Base-by-base conservation (phyloP, 495 filamentous ascomycete genomes). In the Penicillium atrosanguineum region DNA sequence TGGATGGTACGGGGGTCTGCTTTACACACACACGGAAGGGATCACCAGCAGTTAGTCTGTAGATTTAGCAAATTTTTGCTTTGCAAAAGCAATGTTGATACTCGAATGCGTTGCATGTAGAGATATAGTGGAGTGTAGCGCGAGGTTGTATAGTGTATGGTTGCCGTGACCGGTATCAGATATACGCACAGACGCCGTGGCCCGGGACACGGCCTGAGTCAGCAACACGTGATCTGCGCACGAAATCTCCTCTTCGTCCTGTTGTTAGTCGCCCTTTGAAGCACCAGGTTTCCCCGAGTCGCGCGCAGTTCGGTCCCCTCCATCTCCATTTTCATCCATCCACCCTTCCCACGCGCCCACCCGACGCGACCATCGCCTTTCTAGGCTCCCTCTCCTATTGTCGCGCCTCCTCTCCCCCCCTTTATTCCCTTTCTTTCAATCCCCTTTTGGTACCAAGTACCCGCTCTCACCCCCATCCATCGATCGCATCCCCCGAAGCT, bases 291-390 rank as follows among this genome's bases (percentile, higher is more conserved):
- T 70, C 71, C 67, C 72, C 70, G 69, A 74, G 65, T 72, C 16
- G n/a, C 74, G 74, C 72, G 72, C 72, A 75, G 69, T 59, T 66
- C 67, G 61, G 63, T 70, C 70, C 64, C 67, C 67, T 69, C 69
- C 70, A 76, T 74, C 73, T 59, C 73, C 69, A 71, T 72, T 69
- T 65, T 36, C 69, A 73, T 76, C 69, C 63, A 70, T 67, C 63
- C 61, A 56, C 52, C 40, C 55, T 65, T 61, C 53, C 59, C 61
- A 69, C 71, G 66, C 71, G 69, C 67, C 56, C 61, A 55, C 59
- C 41, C 68, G 61, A 61, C 70, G 57, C 65, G 52, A 50, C 55
- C 57, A 14, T 60, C 54, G 60, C 50, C 42, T 55, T 63, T 61
- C 59, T 56, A 59, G 64, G 59, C 21, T 41, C 55, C 57, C 56